These are phyloP conservation scores for Clonostachys byssicola DNA, from an alignment of 2,329 filamentous ascomycete species.

Conservation along the genomic window DNA sequence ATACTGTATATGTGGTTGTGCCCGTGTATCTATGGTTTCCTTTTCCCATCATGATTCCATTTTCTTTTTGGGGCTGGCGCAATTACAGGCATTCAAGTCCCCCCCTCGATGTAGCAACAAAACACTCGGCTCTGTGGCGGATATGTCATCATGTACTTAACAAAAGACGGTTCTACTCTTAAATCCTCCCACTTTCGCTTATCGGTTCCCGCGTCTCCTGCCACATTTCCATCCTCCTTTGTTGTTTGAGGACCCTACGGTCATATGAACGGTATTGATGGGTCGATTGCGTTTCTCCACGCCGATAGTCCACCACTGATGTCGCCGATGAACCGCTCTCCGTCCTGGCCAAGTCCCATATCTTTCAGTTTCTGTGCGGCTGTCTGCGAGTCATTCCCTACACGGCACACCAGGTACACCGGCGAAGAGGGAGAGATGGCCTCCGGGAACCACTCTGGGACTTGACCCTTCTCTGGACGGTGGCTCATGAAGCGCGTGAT, in stretches of 20 bases:
- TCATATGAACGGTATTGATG: constrained; percentile 46
- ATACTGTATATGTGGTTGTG: too few relatives aligned
- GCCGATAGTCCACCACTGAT: constrained; percentile 67
- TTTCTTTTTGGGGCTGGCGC: neutral
- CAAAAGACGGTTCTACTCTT: neutral
- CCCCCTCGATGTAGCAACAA: constrained; percentile 1
- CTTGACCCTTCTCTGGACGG: constrained; percentile 15
- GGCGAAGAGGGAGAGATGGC: constrained; percentile 36
- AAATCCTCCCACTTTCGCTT: constrained; percentile 6
- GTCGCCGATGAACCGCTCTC: constrained; percentile 61
- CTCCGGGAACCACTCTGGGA: constrained; percentile 24
- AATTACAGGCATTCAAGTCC: neutral
- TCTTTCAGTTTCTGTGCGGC: constrained; percentile 63
- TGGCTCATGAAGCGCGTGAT: constrained; percentile 52
- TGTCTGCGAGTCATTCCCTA: constrained; percentile 77
- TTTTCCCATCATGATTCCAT: neutral
- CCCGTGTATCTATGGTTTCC: too few relatives aligned
- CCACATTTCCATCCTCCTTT: neutral
- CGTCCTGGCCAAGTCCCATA: constrained; percentile 45
- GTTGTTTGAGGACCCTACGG: neutral
- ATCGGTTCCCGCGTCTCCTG: too few relatives aligned
- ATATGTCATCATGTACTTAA: neutral
- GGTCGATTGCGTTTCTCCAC: constrained; percentile 68
- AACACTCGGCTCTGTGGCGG: neutral
- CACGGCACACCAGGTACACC: constrained; percentile 69